Base-by-base conservation (phyloP, 2,329 filamentous ascomycete species). In the Fusarium sambucinum region DNA sequence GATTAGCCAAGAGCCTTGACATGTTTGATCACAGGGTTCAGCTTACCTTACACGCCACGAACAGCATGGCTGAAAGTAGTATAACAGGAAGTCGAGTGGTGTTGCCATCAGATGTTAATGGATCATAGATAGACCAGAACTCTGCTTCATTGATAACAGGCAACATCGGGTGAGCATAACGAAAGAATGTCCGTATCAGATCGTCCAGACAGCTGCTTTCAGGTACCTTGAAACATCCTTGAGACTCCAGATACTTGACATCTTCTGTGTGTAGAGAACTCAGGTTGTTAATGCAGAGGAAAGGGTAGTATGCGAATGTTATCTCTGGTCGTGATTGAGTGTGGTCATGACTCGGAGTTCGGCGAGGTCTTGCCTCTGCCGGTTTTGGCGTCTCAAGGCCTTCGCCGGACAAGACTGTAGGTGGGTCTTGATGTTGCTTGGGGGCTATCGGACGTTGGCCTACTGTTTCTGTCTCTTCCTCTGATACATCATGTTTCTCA, bases 81-180 rank as follows among this genome's bases (percentile, higher is more conserved):
- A 53, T 12, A 42, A 42, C 21, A 23, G 37, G 37, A 19, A 53
- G 12, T 33, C 16, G 27, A 53, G 7, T 17, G 5, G 16, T 5
- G 8, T 23, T 42, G 2, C 16, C 11, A 3, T 5, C 37, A 27
- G 29, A 42, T 17, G 16, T 7, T 6, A 37, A 27, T 50, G 46
- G 46, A 7, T 33, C 37, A 8, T 53, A 33, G 14, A 14, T 19
- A 16, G 50, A 53, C 50, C 50, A 53, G 29, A 53, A 53, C 50
- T 53, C 50, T 6, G 19, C 50, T 33, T 53, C 50, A 11, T 53
- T 53, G 2, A 53, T 13, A 8, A 42, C 50, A 33, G 50, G 37
- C 3, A 53, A n/a, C 16, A 53, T 42, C 3, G 37, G 50, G 25
- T 53, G 50, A 53, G 50, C 50, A 53, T 33, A 42, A 8, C 37